Conservation (phyloP, 2,329 filamentous ascomycete genomes). For the Pestalotiopsis sp. region DNA sequence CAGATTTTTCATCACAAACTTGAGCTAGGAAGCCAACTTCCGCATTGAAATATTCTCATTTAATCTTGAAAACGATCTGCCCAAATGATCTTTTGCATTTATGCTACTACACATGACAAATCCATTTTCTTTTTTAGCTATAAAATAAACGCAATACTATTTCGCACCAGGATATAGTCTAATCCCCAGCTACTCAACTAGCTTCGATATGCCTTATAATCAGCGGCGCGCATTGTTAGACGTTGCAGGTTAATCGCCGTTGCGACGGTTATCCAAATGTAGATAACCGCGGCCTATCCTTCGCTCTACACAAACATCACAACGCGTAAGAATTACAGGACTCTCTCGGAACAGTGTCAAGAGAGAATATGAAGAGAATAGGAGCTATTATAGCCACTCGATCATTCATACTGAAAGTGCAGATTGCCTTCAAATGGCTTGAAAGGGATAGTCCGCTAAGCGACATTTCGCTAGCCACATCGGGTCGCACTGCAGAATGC, state of each 20-base stretch:
- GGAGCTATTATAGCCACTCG: too few species aligned
- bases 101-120: neutral
- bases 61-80: neutral
- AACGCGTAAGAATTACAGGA: too few species aligned
- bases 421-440: neutral
- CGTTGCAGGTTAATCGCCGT: neutral
- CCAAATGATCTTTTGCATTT: neutral
- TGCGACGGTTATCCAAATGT: neutral
- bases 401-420: too few species aligned
- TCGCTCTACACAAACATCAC: too few species aligned
- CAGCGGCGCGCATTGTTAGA: neutral
- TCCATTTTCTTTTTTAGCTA: neutral
- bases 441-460: neutral
- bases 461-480: neutral
- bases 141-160: neutral
- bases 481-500: neutral
- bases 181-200: neutral
- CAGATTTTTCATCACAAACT: too few species aligned
- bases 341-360: too few species aligned
- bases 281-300: neutral
- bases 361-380: too few species aligned
- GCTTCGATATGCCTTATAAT: neutral
- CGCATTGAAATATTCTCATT: too few species aligned
- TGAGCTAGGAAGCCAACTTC: too few species aligned
- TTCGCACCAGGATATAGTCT: neutral